Evolutionary conservation across 495 filamentous ascomycete genomes (phyloP), one percentile per base, ranked within the genome.

Genomic region (Aspergillus baeticus): DNA sequence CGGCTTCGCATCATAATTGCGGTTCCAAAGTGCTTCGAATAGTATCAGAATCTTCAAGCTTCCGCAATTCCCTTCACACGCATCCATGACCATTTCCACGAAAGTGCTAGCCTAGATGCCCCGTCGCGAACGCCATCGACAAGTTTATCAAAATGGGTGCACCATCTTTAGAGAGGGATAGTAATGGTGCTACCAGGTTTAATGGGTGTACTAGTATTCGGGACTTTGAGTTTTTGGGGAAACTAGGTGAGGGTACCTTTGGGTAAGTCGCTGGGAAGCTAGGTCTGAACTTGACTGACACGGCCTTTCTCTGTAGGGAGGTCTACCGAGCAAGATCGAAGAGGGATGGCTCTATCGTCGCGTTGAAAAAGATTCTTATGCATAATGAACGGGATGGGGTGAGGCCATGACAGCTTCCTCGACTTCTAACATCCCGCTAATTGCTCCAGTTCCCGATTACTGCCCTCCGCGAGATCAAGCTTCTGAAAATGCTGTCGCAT

Each of bases 191-290:
- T 53, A 39, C 64, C 45, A 62, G 83, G 57, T 98, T 95, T 66
- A 73, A 76, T 45, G 94, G 94, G 26, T 96, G 92, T 75, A 93
- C 91, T 18, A 87, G 81, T 51, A 97, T 99, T 61, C 78, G 76
- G 42, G 87, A 94, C 52, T 99, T 96, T 68, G 90, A 96, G 58
- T 80, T 96, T 18, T 70, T 92, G 56, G 87, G 85, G 45, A 99
- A 99, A 76, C 82, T 99, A 46, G 94, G 94, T 59, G 95, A 99
- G 70, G 94, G 94, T 48, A 99, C 94, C 17, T 99, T 99, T 73
- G 94, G 93, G 88, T 92, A 68, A 54, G 82, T 65, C 7, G n/a
- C 36, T 7, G 7, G 11, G 7, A 22, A 10, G 31, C 10, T 2
- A 7, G 7, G 33, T 6, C 13, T 26, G 31, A 10, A 18, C n/a